These are phyloP conservation scores for Cystofilobasidium macerans DNA, from an alignment of 768 basidiomycete genomes.

Conservation along the genomic window DNA sequence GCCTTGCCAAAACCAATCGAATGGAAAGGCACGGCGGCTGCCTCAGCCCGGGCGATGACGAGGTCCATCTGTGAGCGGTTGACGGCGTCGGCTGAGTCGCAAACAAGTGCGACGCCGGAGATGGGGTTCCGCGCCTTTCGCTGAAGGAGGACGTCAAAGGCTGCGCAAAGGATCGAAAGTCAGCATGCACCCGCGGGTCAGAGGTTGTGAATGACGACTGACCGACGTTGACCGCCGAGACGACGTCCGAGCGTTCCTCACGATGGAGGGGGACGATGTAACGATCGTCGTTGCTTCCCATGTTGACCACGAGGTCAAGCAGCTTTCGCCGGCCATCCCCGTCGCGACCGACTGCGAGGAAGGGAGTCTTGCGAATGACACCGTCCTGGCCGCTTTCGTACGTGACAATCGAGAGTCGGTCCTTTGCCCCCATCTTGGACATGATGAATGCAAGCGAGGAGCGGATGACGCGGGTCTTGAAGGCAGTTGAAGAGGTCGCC, in stretches of 20 bases:
- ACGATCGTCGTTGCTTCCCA: slow-evolving; percentile 39
- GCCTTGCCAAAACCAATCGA: slow-evolving; percentile 93
- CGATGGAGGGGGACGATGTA: slow-evolving; percentile 57
- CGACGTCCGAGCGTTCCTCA: slow-evolving; percentile 93
- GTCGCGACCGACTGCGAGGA: slow-evolving; percentile 59
- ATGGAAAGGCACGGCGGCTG: slow-evolving; percentile 85
- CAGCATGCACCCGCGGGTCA: neutral
- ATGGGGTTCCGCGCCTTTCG: slow-evolving; percentile 82
- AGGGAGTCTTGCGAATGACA: slow-evolving; percentile 82
- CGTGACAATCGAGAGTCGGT: slow-evolving; percentile 79
- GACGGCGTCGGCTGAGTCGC: slow-evolving; percentile 83
- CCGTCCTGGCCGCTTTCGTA: slow-evolving; percentile 81
- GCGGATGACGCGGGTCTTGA: slow-evolving; percentile 82
- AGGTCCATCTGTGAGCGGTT: slow-evolving; percentile 96
- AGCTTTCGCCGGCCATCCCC: slow-evolving; percentile 57
- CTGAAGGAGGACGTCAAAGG: slow-evolving; percentile 85
- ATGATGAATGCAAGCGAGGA: slow-evolving; percentile 77
- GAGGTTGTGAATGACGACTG: slow-evolving; percentile 21
- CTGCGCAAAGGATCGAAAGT: slow-evolving; percentile 39
- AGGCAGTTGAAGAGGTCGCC: slow-evolving; percentile 49
- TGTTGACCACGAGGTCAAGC: slow-evolving; percentile 65
- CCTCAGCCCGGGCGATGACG: slow-evolving; percentile 90
- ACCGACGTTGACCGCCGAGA: slow-evolving; percentile 97
- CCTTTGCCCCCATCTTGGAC: slow-evolving; percentile 60
- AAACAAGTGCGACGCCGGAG: slow-evolving; percentile 83